Conservation (phyloP, 345 rosid genomes). For the Melastoma malabathricum region DNA sequence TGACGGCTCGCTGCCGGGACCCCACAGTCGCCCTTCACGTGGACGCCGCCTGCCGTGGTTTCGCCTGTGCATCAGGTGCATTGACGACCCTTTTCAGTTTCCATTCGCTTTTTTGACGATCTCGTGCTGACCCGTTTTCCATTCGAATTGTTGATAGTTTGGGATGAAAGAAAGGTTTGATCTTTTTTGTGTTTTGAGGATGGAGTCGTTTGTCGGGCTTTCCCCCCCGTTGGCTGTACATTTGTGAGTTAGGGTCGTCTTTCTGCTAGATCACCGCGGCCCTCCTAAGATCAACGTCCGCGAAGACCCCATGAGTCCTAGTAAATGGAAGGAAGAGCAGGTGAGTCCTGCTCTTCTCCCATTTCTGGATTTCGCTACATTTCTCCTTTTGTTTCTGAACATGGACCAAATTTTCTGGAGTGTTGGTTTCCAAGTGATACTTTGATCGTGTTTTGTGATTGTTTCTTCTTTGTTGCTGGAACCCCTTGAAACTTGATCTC, state of each 20-base stretch:
- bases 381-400: slow-evolving; percentile 1
- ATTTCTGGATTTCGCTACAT: neutral
- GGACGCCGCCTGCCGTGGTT: slow-evolving; percentile 47
- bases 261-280: slow-evolving; percentile 62
- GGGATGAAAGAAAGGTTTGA: too few relatives aligned
- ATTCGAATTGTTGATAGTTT: too few relatives aligned
- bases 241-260: neutral
- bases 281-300: slow-evolving; percentile 62
- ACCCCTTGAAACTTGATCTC: too few relatives aligned
- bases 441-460: slow-evolving; percentile 1
- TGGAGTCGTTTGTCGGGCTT: too few relatives aligned
- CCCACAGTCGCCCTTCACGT: slow-evolving; percentile 13
- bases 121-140: too few relatives aligned
- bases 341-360: slow-evolving; percentile 25
- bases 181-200: too few relatives aligned
- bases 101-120: too few relatives aligned
- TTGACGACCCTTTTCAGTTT: too few relatives aligned
- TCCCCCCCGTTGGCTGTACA: neutral
- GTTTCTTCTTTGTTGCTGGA: neutral
- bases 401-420: neutral
- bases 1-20: slow-evolving; percentile 19
- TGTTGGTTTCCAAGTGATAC: neutral
- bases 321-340: slow-evolving; percentile 92
- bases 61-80: slow-evolving; percentile 76
- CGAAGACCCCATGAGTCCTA: slow-evolving; percentile 73